These are phyloP conservation scores for Fusarium begoniae DNA, from an alignment of 2,329 filamentous ascomycete genomes.

Conservation along the genomic window DNA sequence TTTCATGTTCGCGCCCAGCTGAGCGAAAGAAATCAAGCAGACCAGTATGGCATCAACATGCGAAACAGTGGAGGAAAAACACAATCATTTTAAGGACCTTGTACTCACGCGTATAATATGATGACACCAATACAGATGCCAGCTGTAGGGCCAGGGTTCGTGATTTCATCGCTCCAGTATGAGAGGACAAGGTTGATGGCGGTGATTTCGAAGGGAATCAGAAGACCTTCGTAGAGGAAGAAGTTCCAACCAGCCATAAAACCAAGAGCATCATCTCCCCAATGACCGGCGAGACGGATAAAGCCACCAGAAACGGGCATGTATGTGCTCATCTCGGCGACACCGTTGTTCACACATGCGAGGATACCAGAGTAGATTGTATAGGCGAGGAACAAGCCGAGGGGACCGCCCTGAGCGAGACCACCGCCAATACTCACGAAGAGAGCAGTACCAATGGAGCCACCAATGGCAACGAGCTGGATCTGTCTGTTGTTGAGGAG, in stretches of 20 bases:
- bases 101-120: constrained; percentile 64
- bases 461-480: constrained; percentile 67
- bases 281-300: constrained; percentile 70
- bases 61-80: background rate
- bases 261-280: constrained; percentile 72
- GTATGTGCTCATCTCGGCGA: constrained; percentile 71
- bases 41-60: constrained; percentile 4
- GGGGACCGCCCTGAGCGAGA: constrained; percentile 54
- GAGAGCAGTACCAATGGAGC: constrained; percentile 66
- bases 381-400: constrained; percentile 67
- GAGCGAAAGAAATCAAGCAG: background rate
- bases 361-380: constrained; percentile 64
- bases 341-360: constrained; percentile 70
- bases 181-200: constrained; percentile 55
- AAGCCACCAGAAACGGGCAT: constrained; percentile 72
- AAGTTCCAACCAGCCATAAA: constrained; percentile 61
- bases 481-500: constrained; percentile 64
- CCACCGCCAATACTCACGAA: constrained; percentile 71
- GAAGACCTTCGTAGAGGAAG: constrained; percentile 55
- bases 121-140: constrained; percentile 66
- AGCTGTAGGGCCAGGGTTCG: constrained; percentile 74
- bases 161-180: constrained; percentile 51
- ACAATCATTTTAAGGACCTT: background rate
- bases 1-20: background rate
- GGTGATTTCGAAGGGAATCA: constrained; percentile 56